Percentiles rank a stretch among this genome's conserved stretches.
phyloP scores from a whole-genome alignment of 768 basidiomycete species.

The Mycena leptocephala region DNA sequence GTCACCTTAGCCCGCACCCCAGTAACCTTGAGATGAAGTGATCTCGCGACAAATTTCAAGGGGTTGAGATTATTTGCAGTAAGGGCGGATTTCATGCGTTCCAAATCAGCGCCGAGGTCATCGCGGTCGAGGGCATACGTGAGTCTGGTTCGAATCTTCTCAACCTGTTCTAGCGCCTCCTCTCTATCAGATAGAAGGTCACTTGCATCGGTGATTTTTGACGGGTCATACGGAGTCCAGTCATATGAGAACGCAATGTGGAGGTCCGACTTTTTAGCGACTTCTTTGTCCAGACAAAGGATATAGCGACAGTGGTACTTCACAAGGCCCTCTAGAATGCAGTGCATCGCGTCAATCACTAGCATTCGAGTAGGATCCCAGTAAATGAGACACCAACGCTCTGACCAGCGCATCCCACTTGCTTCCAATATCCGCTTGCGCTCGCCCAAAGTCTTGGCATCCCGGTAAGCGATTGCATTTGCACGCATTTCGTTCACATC shows the following conservation, averaged over 20 bases:
- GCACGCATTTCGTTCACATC: background rate
- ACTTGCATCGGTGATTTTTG: background rate
- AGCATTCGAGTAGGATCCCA: too few relatives aligned
- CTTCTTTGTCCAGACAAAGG: constrained; percentile 13
- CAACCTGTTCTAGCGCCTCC: too few relatives aligned
- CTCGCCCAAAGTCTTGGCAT: constrained; percentile 2
- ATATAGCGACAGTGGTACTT: too few relatives aligned
- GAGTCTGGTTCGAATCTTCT: too few relatives aligned
- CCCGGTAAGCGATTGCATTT: constrained; percentile 10
- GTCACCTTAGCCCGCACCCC: too few relatives aligned
- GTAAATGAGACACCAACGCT: too few relatives aligned
- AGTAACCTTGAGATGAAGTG: too few relatives aligned
- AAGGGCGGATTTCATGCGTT: background rate
- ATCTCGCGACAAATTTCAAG: background rate
- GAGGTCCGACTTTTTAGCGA: background rate
- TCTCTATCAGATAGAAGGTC: background rate
- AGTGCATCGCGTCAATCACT: too few relatives aligned
- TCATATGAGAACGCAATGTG: background rate
- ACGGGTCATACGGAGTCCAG: background rate
- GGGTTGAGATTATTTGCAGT: background rate
- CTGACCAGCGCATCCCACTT: too few relatives aligned
- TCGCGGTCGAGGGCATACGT: background rate
- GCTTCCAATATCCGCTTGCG: constrained; percentile 29
- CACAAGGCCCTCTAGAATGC: too few relatives aligned
- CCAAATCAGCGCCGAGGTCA: background rate